Evolutionary conservation across 345 rosid species (phyloP).

Genomic region (Eucalyptus victrix): DNA sequence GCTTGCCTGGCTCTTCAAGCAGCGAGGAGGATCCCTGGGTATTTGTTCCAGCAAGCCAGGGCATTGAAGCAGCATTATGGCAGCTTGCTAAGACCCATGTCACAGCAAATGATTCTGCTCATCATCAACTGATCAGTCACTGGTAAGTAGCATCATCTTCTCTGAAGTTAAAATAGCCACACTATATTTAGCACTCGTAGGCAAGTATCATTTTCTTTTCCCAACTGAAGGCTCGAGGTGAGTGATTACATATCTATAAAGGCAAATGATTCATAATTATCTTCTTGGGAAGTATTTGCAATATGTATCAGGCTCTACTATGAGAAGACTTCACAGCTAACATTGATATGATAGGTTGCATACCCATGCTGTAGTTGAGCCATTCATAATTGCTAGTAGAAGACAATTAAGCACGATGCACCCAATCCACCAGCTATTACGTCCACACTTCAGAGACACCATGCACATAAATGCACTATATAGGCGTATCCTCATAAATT

Average conservation of each 20-base stretch:
- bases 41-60: conserved; percentile 28
- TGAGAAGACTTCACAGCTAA: neutral
- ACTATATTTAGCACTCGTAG: neutral
- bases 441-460: conserved; percentile 69
- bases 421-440: conserved; percentile 44
- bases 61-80: conserved; percentile 44
- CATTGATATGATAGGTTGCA: conserved; percentile 30
- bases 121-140: conserved; percentile 52
- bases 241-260: neutral
- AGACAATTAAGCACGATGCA: conserved; percentile 60
- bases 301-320: neutral
- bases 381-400: conserved; percentile 59
- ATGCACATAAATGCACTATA: conserved; percentile 55
- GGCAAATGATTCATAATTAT: neutral
- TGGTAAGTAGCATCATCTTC: conserved; percentile 25
- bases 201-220: neutral
- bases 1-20: conserved; percentile 11
- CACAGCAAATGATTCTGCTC: conserved; percentile 42
- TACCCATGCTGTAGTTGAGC: conserved; percentile 61
- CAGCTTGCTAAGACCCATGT: conserved; percentile 57
- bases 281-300: neutral
- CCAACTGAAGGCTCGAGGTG: neutral
- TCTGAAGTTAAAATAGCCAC: neutral
- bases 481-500: conserved; percentile 26
- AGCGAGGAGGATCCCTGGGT: neutral